Base-by-base conservation (phyloP, 2,329 filamentous ascomycete genomes). In the Pseudogymnoascus sp. region DNA sequence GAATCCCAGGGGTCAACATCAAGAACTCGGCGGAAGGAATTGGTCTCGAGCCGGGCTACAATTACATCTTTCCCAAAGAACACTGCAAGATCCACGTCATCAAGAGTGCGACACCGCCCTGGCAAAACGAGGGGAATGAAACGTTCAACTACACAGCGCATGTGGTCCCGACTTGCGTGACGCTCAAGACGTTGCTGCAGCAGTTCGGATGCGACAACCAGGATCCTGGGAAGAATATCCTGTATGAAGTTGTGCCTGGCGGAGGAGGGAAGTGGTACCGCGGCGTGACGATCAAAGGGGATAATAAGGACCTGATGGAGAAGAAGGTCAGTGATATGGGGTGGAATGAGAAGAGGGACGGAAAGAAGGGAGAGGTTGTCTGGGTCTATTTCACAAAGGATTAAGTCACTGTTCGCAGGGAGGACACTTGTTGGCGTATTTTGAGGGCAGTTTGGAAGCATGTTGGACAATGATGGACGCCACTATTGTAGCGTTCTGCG, bases 61-160 rank as follows among this genome's bases (percentile, higher is more conserved):
- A 84, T 73, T 84, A 85, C 72, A 80, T 86, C 68, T 87, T 86
- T 72, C 79, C 82, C 0, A 67, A 74, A 0, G 77, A 82, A 65
- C 82, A 86, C 70, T 83, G 82, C 31, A 85, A 83, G 65, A 74
- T 86, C 5, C 82, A 86, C 66, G 75, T 87, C 2, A 78, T 87
- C 71, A 79, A 79, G 65, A 77, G 78, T 2, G 60, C 72, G 13
- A 68, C 10, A 67, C 60, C 73, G 9, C 84, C 84, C 0, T 87
- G 84, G 84, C 77, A 80, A 35, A 21, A 21, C 2, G 65, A 70
- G 79, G 5, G 76, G 72, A 0, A 68, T 72, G 18, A 77, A 74
- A 59, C 75, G 73, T 33, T 69, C 72, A 64, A 74, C 66, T 82
- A 36, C 69, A 74, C 0, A 82, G 82, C 68, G 74, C 78, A 59